Evolutionary conservation across 768 basidiomycete species (phyloP).

Genomic region (Podaxis sp.): DNA sequence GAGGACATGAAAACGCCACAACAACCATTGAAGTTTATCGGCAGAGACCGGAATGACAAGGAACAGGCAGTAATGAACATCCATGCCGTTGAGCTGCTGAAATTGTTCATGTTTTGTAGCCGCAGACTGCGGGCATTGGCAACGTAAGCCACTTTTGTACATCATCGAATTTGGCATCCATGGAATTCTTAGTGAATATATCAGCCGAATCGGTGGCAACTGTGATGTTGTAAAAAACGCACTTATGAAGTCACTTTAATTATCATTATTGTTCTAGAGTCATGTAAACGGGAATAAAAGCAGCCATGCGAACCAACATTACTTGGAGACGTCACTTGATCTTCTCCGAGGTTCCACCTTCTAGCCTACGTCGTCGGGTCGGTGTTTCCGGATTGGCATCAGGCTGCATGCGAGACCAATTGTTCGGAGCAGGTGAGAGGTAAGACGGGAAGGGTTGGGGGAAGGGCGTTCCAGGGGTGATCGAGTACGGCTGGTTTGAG

Average conservation of each 20-base stretch:
- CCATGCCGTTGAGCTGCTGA: slow-evolving; percentile 1
- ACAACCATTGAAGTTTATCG: slow-evolving; percentile 8
- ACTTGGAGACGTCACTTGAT: slow-evolving; percentile 41
- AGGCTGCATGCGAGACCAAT: slow-evolving; percentile 41
- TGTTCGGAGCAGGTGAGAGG: slow-evolving; percentile 49
- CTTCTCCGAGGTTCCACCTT: slow-evolving; percentile 54
- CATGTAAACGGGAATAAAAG: slow-evolving; percentile 1
- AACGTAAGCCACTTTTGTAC: neutral
- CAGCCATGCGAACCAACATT: neutral
- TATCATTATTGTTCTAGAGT: slow-evolving; percentile 10
- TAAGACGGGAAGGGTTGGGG: slow-evolving; percentile 47
- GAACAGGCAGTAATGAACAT: slow-evolving; percentile 13
- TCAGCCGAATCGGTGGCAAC: neutral
- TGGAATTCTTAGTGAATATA: neutral
- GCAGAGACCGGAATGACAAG: slow-evolving; percentile 7
- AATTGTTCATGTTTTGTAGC: neutral
- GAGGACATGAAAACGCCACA: slow-evolving; percentile 7
- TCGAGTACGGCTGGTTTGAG: slow-evolving; percentile 38
- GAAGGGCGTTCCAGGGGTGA: slow-evolving; percentile 39
- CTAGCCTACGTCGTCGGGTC: slow-evolving; percentile 53
- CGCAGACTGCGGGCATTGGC: slow-evolving; percentile 7
- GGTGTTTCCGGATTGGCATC: slow-evolving; percentile 47
- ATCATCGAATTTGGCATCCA: neutral
- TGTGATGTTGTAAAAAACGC: neutral
- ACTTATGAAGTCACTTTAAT: slow-evolving; percentile 5